These are phyloP conservation scores for Corylus americana DNA, from an alignment of 306 rosid genomes.

Conservation along the genomic window DNA sequence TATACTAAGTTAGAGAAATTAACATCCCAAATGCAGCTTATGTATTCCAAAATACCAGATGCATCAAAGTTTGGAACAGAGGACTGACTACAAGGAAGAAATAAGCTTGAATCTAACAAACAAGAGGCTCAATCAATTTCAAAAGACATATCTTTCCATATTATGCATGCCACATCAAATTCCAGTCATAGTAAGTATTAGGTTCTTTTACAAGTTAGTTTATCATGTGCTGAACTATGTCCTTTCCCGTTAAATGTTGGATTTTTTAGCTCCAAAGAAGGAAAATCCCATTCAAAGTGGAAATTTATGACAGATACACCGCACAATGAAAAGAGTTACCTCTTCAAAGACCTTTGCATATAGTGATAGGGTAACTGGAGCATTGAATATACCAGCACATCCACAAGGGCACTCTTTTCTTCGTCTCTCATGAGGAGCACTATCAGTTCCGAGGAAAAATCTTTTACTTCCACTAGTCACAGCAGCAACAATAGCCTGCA, in stretches of 20 bases:
- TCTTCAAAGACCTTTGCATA: slow-evolving; percentile 93
- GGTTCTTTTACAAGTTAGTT: not conserved
- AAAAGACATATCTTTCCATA: not conserved
- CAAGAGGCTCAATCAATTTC: not conserved
- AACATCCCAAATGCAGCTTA: not conserved
- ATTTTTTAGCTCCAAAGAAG: not conserved
- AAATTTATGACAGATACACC: not conserved
- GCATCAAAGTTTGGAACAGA: not conserved
- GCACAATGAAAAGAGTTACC: slow-evolving; percentile 42
- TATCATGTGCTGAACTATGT: not conserved
- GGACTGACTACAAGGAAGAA: not conserved
- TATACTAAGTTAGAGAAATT: slow-evolving; percentile 9
- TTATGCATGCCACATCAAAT: no score
- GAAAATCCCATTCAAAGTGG: not conserved
- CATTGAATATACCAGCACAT: slow-evolving; percentile 87
- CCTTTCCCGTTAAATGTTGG: not conserved
- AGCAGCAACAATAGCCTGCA: slow-evolving; percentile 67
- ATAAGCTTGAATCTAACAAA: not conserved
- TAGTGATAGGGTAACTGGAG: slow-evolving; percentile 77
- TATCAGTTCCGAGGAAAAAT: slow-evolving; percentile 92
- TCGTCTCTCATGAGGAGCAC: slow-evolving; percentile 89
- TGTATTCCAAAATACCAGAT: not conserved
- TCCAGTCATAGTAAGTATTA: no score
- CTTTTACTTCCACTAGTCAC: slow-evolving; percentile 78
- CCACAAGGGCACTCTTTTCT: slow-evolving; percentile 81